A percentile compares a stretch with the other conserved stretches of the same genome.
These are phyloP conservation scores for Talaromyces pinophilus DNA, from an alignment of 2,329 filamentous ascomycete genomes.

Conservation along the genomic window DNA sequence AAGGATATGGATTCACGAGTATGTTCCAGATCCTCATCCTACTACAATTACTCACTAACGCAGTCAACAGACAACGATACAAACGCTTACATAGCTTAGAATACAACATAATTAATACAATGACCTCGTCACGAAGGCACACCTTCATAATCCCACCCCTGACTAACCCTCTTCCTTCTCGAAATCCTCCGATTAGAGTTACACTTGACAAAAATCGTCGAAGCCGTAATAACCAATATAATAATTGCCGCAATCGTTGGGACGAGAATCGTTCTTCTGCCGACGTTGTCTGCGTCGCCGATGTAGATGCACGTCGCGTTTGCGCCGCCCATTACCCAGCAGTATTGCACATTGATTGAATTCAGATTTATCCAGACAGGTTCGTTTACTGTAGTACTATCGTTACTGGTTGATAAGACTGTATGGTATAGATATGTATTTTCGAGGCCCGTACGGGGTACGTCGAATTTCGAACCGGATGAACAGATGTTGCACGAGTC, in stretches of 20 bases:
- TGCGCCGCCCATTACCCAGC: conserved; percentile 61
- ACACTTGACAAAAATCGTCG: conserved; percentile 66
- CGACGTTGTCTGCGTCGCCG: conserved; percentile 44
- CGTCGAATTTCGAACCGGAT: conserved; percentile 52
- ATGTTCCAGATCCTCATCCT: not conserved
- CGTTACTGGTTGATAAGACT: conserved; percentile 30
- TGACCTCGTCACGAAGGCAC: conserved; percentile 52
- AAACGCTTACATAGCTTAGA: conserved; percentile 2
- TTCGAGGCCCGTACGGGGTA: conserved; percentile 64
- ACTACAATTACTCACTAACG: not conserved
- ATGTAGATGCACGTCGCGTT: conserved; percentile 62
- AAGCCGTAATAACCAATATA: conserved; percentile 60
- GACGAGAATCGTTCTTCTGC: conserved; percentile 56
- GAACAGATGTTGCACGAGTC: conserved; percentile 53
- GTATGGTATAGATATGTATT: conserved; percentile 57
- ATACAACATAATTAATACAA: conserved; percentile 2
- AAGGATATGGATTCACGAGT: not conserved
- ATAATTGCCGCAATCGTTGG: conserved; percentile 64
- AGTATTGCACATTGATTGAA: conserved; percentile 56
- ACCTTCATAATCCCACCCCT: conserved; percentile 68
- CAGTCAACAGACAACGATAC: not conserved
- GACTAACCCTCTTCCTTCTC: conserved; percentile 52
- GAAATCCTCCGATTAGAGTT: conserved; percentile 61
- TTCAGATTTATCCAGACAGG: conserved; percentile 64
- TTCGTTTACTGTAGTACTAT: conserved; percentile 29